Base-by-base conservation (phyloP, 2,329 filamentous ascomycete species). In the Nakataea oryzae region DNA sequence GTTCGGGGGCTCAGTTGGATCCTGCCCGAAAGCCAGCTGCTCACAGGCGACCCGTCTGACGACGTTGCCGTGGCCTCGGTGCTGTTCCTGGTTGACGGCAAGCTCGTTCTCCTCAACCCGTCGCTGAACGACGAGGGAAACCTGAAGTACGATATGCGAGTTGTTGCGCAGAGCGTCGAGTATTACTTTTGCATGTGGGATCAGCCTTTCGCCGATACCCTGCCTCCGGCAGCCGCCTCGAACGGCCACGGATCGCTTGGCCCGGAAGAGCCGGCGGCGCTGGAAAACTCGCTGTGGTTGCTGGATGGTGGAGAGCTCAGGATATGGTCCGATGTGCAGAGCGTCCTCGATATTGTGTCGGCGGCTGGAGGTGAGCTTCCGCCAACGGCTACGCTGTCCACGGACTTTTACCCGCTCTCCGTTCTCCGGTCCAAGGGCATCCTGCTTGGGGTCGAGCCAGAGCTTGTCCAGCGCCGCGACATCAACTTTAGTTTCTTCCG, bases 81-180 rank as follows among this genome's bases (percentile, higher is more conserved):
- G 14, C 78, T 99, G 17, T 96, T 99, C 70, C 81, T 99, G n/a
- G 93, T 99, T 2, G 95, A 99, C 71, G 95, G 93, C 32, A 99
- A 99, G 73, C 84, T 99, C 26, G 95, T 97, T 13, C 78, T 97
- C 50, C 81, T 99, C 59, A 91, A 96, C 66, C 93, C 95, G 1
- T 93, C 91, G 0, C 79, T 91, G 6, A 93, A 90, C 60, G 89
- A 90, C 59, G 85, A 89, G 56, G 90, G 90, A 6, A 89, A 92
- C 67, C 81, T 97, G 60, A 97, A 97, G 76, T 99, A 99, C 71
- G 93, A 97, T 71, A 99, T 99, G 95, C 89, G 93, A 12, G 89
- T 97, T 63, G 89, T 99, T 70, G 92, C 93, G 14, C 91, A 97
- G 69, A 96, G 96, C 69, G 92, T 97, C 54, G 95, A 99, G 73